Base-by-base conservation (phyloP, 208 protist genomes). In the Lotmaria passim region DNA sequence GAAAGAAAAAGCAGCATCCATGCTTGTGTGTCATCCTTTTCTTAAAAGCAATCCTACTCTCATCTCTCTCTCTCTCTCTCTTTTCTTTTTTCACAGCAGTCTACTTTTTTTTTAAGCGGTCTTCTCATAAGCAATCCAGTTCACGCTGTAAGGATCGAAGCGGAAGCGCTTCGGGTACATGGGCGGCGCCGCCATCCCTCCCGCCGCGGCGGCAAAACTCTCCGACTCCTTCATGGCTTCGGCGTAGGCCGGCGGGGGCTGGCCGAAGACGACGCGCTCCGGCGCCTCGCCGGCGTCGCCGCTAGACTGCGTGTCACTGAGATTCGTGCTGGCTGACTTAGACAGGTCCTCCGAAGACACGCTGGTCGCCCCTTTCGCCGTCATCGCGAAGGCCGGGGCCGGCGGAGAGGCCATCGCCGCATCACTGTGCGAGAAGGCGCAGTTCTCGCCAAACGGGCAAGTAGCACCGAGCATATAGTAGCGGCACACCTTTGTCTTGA, bases 401-500 rank as follows among this genome's bases (percentile, higher is more conserved):
- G 71, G 71, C 59, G 59, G 46, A 21, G 59, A 65, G 17, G 59
- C 14, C 59, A 51, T 69, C 19, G 79, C 81, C 7, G 78, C 59
- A 39, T 87, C 82, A 30, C 85, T 90, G 75, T 97, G 93, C 7
- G 90, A 92, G 64, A 97, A 97, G 61, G 89, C 93, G 68, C 93
- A 97, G 57, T 73, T 78, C 28, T 91, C 82, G 21, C 85, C 90
- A 58, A 94, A 97, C 4, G 86, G 84, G 79, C 93, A 97, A 30
- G 66, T 61, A 12, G 82, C 23, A 24, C 90, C 86, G 46, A 82
- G 68, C 15, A 80, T 34, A 67, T 79, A 97, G 83, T 95, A 90
- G 78, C 89, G 86, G 84, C 93, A 97, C 75, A 87, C 68, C 72
- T 91, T 93, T 26, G 90, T 95, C 73, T 91, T 91, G 70, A 85